Conservation (phyloP, 1,284 basidiomycete genomes). For the Wallemia mellicola region DNA sequence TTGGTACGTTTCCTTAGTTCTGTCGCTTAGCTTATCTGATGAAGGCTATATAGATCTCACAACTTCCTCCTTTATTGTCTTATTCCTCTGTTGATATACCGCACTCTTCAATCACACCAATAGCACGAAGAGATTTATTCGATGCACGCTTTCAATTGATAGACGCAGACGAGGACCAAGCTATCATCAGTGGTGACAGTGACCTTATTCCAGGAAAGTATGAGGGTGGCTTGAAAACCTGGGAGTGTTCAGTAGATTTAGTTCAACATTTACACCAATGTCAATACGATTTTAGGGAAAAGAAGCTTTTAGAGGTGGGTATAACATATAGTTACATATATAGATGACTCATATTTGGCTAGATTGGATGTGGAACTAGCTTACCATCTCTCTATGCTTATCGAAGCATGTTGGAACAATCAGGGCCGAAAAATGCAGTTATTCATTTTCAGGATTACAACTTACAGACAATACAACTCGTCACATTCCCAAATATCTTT, state of each 20-base stretch:
- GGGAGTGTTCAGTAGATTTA: conserved; percentile 83
- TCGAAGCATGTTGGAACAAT: conserved; percentile 24
- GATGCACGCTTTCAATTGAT: conserved; percentile 81
- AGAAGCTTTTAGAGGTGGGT: conserved; percentile 32
- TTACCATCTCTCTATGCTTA: conserved; percentile 50
- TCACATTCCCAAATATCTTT: conserved; percentile 61
- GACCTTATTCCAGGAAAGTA: conserved; percentile 79
- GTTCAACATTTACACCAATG: conserved; percentile 17
- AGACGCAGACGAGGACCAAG: conserved; percentile 14
- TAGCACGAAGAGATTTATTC: conserved; percentile 59
- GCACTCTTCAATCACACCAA: conserved; percentile 12
- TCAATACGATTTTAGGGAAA: conserved; percentile 15
- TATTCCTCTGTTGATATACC: conserved; percentile 11
- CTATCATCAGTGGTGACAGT: conserved; percentile 23
- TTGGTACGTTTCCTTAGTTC: neutral
- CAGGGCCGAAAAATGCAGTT: conserved; percentile 8
- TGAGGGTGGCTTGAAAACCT: conserved; percentile 88
- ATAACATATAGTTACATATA: no score
- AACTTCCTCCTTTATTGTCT: conserved; percentile 12
- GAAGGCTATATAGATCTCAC: conserved; percentile 5
- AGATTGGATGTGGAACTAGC: conserved; percentile 82
- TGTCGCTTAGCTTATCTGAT: neutral
- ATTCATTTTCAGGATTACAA: conserved; percentile 92
- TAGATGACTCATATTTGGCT: conserved; percentile 1
- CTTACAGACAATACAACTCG: conserved; percentile 42